These are phyloP conservation scores for Oryza glumipatula DNA, from an alignment of 176 grass and related monocot species.

Conservation along the genomic window DNA sequence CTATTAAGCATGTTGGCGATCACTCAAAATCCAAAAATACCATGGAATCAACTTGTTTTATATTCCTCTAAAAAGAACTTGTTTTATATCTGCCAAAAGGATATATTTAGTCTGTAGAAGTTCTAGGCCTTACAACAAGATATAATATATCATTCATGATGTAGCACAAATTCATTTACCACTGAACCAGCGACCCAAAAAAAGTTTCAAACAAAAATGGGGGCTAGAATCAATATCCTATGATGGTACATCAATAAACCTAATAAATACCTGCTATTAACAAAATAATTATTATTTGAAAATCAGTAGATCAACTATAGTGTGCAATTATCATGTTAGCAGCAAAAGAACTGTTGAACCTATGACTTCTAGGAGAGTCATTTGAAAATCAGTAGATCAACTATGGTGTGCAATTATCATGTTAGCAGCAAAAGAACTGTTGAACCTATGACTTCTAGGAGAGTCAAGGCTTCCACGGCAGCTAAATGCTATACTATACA, in stretches of 20 bases:
- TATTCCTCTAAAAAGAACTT: neutral
- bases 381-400: constrained; percentile 1
- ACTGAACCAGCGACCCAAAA: neutral
- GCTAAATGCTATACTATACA: constrained; percentile 32
- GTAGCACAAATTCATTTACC: constrained; percentile 3
- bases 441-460: constrained; percentile 22
- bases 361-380: constrained; percentile 16
- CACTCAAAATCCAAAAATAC: neutral
- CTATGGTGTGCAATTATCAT: constrained; percentile 2
- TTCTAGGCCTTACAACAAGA: neutral
- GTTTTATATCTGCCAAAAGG: neutral
- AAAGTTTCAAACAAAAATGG: neutral
- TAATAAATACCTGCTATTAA: neutral
- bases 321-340: constrained; percentile 1
- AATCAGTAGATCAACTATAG: constrained; percentile 6
- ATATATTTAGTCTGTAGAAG: constrained; percentile 17
- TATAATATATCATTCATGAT: constrained; percentile 3
- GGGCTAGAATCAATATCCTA: neutral
- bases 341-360: neutral
- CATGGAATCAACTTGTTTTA: neutral
- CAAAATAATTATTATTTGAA: constrained; percentile 10
- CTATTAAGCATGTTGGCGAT: neutral
- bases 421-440: neutral
- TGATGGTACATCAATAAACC: neutral
- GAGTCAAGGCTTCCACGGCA: constrained; percentile 11